Conservation (phyloP, 163 green algal species). For the Chlorella variabilis region DNA sequence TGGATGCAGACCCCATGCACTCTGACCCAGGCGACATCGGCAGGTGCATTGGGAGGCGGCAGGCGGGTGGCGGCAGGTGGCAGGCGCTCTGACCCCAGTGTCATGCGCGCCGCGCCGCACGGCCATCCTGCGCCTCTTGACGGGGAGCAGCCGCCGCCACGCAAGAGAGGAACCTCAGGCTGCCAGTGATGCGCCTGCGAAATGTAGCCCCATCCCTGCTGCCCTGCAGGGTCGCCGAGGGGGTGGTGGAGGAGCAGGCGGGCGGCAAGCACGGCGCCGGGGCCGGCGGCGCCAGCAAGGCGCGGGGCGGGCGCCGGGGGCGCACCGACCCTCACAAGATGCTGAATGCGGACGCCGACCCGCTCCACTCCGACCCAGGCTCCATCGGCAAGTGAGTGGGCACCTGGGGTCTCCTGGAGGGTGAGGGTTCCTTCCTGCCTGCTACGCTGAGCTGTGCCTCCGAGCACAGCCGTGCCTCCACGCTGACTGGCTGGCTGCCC, state of each 20-base stretch:
- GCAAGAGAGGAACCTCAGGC: no score
- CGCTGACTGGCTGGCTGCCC: no score
- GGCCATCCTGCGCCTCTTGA: no score
- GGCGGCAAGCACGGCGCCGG: not conserved
- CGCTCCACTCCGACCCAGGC: not conserved
- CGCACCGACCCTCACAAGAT: conserved; percentile 4
- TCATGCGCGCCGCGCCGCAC: no score
- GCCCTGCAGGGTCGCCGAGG: not conserved
- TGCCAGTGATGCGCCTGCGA: no score
- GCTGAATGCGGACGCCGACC: not conserved
- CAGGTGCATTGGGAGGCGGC: not conserved
- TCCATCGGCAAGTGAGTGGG: not conserved
- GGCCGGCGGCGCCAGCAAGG: not conserved
- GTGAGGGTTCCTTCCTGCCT: not conserved
- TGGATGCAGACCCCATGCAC: conserved; percentile 5
- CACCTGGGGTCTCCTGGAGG: no score
- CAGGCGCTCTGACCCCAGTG: no score
- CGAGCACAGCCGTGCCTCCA: not conserved
- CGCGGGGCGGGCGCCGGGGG: not conserved
- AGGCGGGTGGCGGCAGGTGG: no score
- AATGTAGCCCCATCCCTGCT: no score
- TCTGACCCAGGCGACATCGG: conserved; percentile 5
- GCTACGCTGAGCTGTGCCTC: not conserved
- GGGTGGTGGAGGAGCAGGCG: not conserved
- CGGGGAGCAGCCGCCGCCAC: no score